A percentile compares a stretch with the other conserved stretches of the same genome.
Conservation (phyloP, 176 grass and related monocot genomes). For the Cocos nucifera region DNA sequence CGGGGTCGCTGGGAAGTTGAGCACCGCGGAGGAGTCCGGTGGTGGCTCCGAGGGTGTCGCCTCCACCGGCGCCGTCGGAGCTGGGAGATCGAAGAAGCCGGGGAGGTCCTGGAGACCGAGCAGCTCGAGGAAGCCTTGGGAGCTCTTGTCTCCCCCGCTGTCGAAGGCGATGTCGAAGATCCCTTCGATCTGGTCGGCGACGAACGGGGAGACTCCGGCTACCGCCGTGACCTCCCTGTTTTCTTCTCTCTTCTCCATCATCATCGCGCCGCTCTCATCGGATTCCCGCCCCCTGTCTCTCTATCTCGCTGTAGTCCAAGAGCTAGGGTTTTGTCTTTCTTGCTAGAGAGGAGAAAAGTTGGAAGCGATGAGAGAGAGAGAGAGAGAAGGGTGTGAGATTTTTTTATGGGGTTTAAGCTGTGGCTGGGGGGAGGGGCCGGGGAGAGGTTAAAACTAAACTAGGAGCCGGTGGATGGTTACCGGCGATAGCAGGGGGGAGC, state of each 20-base stretch:
- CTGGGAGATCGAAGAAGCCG: not conserved
- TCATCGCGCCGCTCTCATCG: conserved; percentile 6
- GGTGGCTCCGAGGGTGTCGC: too few species aligned
- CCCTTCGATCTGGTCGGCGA: not conserved
- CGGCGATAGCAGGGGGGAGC: not conserved
- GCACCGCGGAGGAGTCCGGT: not conserved
- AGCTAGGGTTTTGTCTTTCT: not conserved
- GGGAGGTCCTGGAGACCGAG: conserved; percentile 1
- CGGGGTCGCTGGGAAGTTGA: conserved; percentile 4
- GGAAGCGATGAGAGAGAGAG: not conserved
- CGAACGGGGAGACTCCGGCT: not conserved
- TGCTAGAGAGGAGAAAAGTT: not conserved
- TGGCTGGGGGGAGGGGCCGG: too few species aligned
- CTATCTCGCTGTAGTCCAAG: not conserved
- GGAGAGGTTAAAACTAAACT: too few species aligned
- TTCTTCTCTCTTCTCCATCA: conserved; percentile 4
- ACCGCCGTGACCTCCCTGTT: conserved; percentile 2
- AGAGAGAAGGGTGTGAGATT: not conserved
- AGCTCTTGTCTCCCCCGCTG: not conserved
- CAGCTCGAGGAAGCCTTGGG: conserved; percentile 7
- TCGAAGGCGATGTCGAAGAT: conserved; percentile 1
- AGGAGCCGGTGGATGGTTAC: not conserved
- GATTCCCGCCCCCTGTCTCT: not conserved
- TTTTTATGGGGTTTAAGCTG: not conserved
- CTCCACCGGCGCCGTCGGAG: not conserved